Conservation (phyloP, 2,329 filamentous ascomycete genomes). For the Aspergillus oerlinghausenensis region DNA sequence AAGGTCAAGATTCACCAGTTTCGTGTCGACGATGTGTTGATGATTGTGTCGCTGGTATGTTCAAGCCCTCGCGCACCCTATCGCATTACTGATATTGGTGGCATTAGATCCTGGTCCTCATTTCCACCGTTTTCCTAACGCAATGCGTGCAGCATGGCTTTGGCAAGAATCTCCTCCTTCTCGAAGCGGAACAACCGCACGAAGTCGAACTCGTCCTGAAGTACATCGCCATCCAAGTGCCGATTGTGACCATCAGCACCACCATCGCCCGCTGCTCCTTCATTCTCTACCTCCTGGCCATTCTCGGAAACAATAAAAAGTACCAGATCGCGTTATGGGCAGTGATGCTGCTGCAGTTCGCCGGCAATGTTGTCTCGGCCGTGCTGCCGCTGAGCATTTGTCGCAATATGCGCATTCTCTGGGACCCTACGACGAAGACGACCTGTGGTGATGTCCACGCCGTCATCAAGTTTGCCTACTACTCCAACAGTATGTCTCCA, state of each 20-base stretch:
- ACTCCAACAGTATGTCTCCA: conserved; percentile 20
- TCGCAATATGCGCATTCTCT: conserved; percentile 18
- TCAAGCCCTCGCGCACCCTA: background rate
- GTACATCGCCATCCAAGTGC: conserved; percentile 24
- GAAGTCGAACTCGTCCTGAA: conserved; percentile 21
- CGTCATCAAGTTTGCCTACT: conserved; percentile 27
- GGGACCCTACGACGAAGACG: conserved; percentile 20
- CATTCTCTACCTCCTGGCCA: conserved; percentile 23
- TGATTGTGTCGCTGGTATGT: conserved; percentile 25
- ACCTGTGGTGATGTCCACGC: conserved; percentile 18
- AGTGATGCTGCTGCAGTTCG: conserved; percentile 20
- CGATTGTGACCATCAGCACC: conserved; percentile 26
- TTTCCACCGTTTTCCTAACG: conserved; percentile 21
- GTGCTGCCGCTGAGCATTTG: conserved; percentile 27
- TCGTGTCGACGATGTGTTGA: conserved; percentile 25
- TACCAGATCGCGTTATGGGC: conserved; percentile 21
- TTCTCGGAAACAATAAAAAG: conserved; percentile 22
- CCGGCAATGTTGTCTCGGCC: conserved; percentile 22
- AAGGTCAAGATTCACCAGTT: conserved; percentile 28
- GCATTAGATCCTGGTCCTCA: conserved; percentile 19
- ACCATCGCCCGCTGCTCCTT: conserved; percentile 26
- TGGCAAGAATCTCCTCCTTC: conserved; percentile 15
- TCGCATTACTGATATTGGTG: background rate
- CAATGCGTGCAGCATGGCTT: conserved; percentile 25
- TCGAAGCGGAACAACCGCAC: background rate